These are phyloP conservation scores for Skeletonema potamos DNA, from an alignment of 108 stramenopile genomes.

Conservation along the genomic window DNA sequence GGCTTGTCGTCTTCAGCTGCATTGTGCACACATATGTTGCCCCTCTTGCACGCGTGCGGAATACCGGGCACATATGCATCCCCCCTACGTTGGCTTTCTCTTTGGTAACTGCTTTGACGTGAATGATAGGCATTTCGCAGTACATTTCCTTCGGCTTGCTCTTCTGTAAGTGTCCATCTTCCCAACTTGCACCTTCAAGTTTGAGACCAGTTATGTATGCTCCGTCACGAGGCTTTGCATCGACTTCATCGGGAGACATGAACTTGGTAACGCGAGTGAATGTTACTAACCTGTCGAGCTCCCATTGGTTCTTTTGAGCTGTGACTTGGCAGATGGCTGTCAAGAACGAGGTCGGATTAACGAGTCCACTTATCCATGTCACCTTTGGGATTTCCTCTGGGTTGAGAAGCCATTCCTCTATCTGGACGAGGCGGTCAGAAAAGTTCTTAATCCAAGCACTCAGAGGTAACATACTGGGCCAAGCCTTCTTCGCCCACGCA, in stretches of 20 bases:
- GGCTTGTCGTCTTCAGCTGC: slow-evolving; percentile 82
- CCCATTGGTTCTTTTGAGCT: slow-evolving; percentile 83
- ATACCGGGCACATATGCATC: slow-evolving; percentile 78
- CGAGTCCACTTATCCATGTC: slow-evolving; percentile 83
- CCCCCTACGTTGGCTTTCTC: slow-evolving; percentile 83
- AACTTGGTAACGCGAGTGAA: slow-evolving; percentile 87
- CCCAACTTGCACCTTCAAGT: slow-evolving; percentile 90
- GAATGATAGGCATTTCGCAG: slow-evolving; percentile 81
- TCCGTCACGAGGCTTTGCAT: slow-evolving; percentile 76
- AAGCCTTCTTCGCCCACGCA: slow-evolving; percentile 78
- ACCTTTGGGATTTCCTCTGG: slow-evolving; percentile 87
- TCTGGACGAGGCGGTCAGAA: slow-evolving; percentile 62
- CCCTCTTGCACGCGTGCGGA: slow-evolving; percentile 83
- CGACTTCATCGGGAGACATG: slow-evolving; percentile 68
- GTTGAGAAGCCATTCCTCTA: slow-evolving; percentile 88
- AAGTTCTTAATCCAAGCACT: slow-evolving; percentile 77
- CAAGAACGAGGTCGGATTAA: slow-evolving; percentile 89
- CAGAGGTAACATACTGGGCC: slow-evolving; percentile 76
- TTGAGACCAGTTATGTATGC: slow-evolving; percentile 77
- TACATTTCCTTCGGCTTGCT: slow-evolving; percentile 92
- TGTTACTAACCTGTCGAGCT: slow-evolving; percentile 87
- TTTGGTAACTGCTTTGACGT: slow-evolving; percentile 76
- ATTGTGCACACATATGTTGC: slow-evolving; percentile 84
- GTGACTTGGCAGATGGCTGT: slow-evolving; percentile 92
- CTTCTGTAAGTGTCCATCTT: slow-evolving; percentile 62